A percentile compares a stretch with the other conserved stretches of the same genome.
phyloP scores from a whole-genome alignment of 768 basidiomycete species.

The Cystofilobasidium macerans region DNA sequence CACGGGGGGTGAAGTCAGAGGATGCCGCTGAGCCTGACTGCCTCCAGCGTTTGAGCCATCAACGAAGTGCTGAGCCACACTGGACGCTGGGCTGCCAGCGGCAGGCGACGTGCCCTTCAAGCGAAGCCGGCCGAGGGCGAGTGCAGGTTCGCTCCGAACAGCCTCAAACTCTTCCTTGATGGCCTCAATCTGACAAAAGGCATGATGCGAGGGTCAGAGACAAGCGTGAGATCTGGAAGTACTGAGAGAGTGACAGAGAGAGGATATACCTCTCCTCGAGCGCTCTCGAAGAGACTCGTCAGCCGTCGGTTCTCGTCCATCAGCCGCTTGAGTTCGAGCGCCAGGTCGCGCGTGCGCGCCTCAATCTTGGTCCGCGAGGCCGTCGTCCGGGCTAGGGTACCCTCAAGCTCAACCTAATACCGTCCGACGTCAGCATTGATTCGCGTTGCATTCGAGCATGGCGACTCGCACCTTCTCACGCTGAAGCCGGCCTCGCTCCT shows the following conservation, averaged over 20 bases:
- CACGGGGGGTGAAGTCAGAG: too few relatives aligned
- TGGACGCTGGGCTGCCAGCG: too few relatives aligned
- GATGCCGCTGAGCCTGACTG: too few relatives aligned
- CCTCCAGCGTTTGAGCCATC: too few relatives aligned
- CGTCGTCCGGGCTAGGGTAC: not conserved
- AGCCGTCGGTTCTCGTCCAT: slow-evolving; percentile 6
- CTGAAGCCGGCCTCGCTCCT: not conserved
- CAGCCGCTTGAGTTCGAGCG: slow-evolving; percentile 2
- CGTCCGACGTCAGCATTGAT: too few relatives aligned
- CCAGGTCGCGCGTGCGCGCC: slow-evolving; percentile 4
- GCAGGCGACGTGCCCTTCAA: not conserved
- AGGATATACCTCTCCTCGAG: not conserved
- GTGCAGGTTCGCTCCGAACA: not conserved
- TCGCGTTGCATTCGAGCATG: not conserved
- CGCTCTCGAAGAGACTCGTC: not conserved
- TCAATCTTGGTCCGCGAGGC: slow-evolving; percentile 8
- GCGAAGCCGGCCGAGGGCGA: not conserved
- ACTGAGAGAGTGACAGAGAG: not conserved
- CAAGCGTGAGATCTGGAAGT: not conserved
- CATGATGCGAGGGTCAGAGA: not conserved
- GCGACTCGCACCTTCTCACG: not conserved
- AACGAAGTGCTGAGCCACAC: too few relatives aligned
- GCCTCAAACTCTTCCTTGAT: slow-evolving; percentile 8
- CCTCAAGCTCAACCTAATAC: not conserved
- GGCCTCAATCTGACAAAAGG: not conserved